Conservation (phyloP, 352 stramenopile species). For the Phytophthora gonapodyides region DNA sequence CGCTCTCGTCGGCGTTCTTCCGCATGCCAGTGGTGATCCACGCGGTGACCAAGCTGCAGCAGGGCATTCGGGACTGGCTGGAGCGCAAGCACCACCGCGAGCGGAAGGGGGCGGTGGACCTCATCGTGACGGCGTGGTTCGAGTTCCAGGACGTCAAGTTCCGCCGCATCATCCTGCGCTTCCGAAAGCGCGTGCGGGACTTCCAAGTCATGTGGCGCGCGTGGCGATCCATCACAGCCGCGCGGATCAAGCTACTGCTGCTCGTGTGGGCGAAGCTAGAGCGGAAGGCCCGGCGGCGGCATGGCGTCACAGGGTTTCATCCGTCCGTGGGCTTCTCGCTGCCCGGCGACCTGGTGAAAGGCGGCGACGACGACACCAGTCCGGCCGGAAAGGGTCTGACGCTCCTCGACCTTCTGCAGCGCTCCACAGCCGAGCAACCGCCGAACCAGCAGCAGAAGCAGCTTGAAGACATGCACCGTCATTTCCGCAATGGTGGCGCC, state of each 20-base stretch:
- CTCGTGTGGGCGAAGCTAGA: conserved; percentile 72
- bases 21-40: conserved; percentile 55
- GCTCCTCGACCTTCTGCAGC: conserved; percentile 32
- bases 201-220: conserved; percentile 79
- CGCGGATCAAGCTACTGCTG: conserved; percentile 71
- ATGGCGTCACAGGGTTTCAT: conserved; percentile 30
- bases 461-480: conserved; percentile 53
- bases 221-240: conserved; percentile 75
- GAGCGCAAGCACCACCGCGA: conserved; percentile 26
- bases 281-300: conserved; percentile 52
- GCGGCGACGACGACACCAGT: conserved; percentile 1
- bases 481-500: conserved; percentile 64
- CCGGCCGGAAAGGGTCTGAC: conserved; percentile 19
- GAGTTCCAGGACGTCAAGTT: conserved; percentile 89
- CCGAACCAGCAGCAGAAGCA: conserved; percentile 42
- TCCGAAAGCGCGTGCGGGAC: conserved; percentile 70
- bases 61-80: conserved; percentile 49
- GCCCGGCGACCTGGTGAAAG: conserved; percentile 5
- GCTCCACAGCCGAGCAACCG: conserved; percentile 13
- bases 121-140: conserved; percentile 78
- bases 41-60: conserved; percentile 49
- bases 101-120: conserved; percentile 31
- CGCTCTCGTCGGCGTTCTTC: conserved; percentile 48
- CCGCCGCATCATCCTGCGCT: conserved; percentile 74
- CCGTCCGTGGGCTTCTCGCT: conserved; percentile 11